A percentile compares a stretch with the other conserved stretches of the same genome.
Conservation (phyloP, 1,284 basidiomycete genomes). For the Gomphus bonarii region DNA sequence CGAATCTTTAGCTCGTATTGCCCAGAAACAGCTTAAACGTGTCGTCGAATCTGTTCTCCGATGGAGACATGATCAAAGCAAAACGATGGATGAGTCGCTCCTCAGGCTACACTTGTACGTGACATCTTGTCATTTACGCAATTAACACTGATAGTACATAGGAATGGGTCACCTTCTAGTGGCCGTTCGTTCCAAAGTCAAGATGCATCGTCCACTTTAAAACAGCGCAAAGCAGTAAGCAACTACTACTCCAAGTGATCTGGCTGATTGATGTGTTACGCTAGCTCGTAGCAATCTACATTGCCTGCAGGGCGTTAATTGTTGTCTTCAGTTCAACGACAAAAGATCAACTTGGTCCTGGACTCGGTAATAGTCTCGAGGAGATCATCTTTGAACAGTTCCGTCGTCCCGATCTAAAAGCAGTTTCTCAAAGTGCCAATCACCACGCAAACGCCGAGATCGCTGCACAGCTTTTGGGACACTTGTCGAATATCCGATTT, state of each 20-base stretch:
- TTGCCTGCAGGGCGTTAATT: constrained; percentile 80
- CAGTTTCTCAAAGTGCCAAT: constrained; percentile 56
- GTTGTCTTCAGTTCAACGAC: constrained; percentile 64
- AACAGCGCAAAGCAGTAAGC: constrained; percentile 57
- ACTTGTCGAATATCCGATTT: constrained; percentile 77
- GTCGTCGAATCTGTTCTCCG: constrained; percentile 83
- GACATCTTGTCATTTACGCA: background rate
- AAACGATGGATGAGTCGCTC: constrained; percentile 47
- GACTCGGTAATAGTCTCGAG: constrained; percentile 70
- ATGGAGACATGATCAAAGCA: constrained; percentile 75
- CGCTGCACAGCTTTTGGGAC: constrained; percentile 74
- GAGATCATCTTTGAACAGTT: constrained; percentile 84
- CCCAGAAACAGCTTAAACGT: constrained; percentile 72
- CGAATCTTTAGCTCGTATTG: constrained; percentile 77
- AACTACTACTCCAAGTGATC: background rate
- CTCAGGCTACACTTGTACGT: constrained; percentile 34
- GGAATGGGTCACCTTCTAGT: constrained; percentile 17
- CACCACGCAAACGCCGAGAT: constrained; percentile 72
- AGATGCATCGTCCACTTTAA: constrained; percentile 51
- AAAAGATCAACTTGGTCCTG: constrained; percentile 68
- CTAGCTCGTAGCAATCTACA: constrained; percentile 68
- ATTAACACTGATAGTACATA: constrained; percentile 12
- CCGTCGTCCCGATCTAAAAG: constrained; percentile 59
- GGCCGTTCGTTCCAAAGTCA: constrained; percentile 30
- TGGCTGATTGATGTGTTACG: background rate